Evolutionary conservation across 805 yeast species (phyloP), one percentile per base, ranked within the genome.

Genomic region (Priceomyces carsonii): DNA sequence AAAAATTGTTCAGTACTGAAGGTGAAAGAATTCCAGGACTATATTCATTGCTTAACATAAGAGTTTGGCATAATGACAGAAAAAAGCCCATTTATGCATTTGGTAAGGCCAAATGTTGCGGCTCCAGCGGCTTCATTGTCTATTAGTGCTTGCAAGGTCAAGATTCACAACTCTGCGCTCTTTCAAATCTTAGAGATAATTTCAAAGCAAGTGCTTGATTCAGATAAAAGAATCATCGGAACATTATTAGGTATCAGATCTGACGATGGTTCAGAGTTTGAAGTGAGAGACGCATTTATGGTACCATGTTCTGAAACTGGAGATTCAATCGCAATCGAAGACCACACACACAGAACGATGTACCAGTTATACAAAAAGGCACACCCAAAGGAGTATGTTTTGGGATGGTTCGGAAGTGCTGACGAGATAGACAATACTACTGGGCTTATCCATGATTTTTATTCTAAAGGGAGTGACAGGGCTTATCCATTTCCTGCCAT

Each of bases 401-500:
- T 88, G 31, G 96, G 96, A 37, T 88, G 96, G 96, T 88, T 85
- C 58, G 80, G 82, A 33, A 68, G 76, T 26, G 68, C 83, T 12
- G 65, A 69, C 31, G 69, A 68, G 45, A 74, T 86, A 44, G 90
- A 85, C 62, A 72, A 78, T 36, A 76, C 82, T 57, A 78, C 89
- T 9, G 86, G 86, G 7, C 71, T 85, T 45, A 80, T 87, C 51
- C 95, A 87, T 57, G 91, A 82, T 52, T 82, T 85, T 54, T 87
- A 82, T 65, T 69, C 80, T 25, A 80, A 81, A 50, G 82, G 85
- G 38, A 62, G 72, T 12, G 83, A 79, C 51, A 79, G 88, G 40
- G 79, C 88, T 3, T 75, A 56, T 54, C 93, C 95, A 18, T 70
- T 73, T 58, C 87, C 91, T 15, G 89, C 93, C 31, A 73, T 88